These are phyloP conservation scores for Candida manassasensis DNA, from an alignment of 805 yeast species.

Conservation along the genomic window DNA sequence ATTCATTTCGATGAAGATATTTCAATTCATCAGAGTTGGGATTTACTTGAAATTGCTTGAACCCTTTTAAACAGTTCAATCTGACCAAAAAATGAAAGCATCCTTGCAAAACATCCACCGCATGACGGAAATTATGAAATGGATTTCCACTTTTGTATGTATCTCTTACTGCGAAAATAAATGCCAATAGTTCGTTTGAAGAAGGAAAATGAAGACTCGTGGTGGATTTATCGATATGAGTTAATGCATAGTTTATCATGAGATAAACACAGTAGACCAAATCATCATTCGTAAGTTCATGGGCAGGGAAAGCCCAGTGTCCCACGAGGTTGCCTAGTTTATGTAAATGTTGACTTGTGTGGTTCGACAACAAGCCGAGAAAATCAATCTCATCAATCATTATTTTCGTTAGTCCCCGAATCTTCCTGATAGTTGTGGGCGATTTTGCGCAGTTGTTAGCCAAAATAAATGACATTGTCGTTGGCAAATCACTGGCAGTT, in stretches of 20 bases:
- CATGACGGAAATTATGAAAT: slow-evolving; percentile 94
- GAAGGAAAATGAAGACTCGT: slow-evolving; percentile 16
- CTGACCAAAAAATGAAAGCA: slow-evolving; percentile 60
- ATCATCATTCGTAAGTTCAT: slow-evolving; percentile 60
- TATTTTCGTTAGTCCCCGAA: slow-evolving; percentile 20
- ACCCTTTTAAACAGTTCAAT: slow-evolving; percentile 35
- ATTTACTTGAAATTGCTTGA: slow-evolving; percentile 30
- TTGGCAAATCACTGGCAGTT: slow-evolving; percentile 19
- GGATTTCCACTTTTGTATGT: slow-evolving; percentile 82
- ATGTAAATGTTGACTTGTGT: slow-evolving; percentile 20
- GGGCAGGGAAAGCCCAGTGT: slow-evolving; percentile 70
- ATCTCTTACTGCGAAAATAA: slow-evolving; percentile 66
- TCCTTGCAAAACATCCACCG: slow-evolving; percentile 92
- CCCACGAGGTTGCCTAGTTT: slow-evolving; percentile 41
- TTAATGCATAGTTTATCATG: slow-evolving; percentile 46
- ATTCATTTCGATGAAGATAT: slow-evolving; percentile 10
- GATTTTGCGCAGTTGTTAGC: slow-evolving; percentile 22
- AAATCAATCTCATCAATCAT: slow-evolving; percentile 29
- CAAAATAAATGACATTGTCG: slow-evolving; percentile 34
- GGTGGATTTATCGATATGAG: slow-evolving; percentile 15
- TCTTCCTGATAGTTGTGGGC: slow-evolving; percentile 14
- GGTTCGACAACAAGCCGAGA: slow-evolving; percentile 20
- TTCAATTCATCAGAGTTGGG: slow-evolving; percentile 26
- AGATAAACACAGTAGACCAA: slow-evolving; percentile 54
- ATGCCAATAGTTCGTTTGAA: slow-evolving; percentile 46